Conservation (phyloP, 176 grass and related monocot species). For the Chloris gayana region DNA sequence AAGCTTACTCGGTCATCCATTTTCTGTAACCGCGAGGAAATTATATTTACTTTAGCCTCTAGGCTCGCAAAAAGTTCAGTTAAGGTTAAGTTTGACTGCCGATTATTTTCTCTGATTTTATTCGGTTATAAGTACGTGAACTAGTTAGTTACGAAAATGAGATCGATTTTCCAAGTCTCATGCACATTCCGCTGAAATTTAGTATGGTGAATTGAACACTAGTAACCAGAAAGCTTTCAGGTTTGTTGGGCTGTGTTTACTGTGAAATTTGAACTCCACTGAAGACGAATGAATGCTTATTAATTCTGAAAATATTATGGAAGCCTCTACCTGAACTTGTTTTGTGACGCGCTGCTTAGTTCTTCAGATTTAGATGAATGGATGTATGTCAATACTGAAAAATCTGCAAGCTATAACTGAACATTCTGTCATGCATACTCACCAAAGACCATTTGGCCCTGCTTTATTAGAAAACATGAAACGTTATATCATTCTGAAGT, state of each 20-base stretch:
- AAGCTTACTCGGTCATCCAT: background rate
- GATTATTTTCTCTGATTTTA: background rate
- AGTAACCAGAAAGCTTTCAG: background rate
- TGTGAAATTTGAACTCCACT: background rate
- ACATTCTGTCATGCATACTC: background rate
- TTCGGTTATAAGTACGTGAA: background rate
- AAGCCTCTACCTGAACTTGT: background rate
- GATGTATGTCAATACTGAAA: background rate
- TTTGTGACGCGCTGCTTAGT: background rate
- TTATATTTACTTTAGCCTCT: background rate
- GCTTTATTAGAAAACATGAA: background rate
- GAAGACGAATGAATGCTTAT: background rate
- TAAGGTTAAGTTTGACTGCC: background rate
- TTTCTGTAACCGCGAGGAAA: background rate
- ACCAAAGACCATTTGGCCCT: background rate
- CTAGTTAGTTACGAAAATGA: background rate
- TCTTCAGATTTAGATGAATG: background rate
- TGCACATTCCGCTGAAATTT: conserved; percentile 3
- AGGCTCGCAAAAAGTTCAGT: background rate
- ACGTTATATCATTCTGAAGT: background rate
- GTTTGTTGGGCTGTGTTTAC: background rate
- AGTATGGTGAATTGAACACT: background rate
- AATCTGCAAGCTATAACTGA: background rate
- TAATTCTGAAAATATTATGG: background rate
- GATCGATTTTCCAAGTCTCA: background rate